These are phyloP conservation scores for Metschnikowia cerradonensis DNA, from an alignment of 805 yeast genomes.

Conservation along the genomic window DNA sequence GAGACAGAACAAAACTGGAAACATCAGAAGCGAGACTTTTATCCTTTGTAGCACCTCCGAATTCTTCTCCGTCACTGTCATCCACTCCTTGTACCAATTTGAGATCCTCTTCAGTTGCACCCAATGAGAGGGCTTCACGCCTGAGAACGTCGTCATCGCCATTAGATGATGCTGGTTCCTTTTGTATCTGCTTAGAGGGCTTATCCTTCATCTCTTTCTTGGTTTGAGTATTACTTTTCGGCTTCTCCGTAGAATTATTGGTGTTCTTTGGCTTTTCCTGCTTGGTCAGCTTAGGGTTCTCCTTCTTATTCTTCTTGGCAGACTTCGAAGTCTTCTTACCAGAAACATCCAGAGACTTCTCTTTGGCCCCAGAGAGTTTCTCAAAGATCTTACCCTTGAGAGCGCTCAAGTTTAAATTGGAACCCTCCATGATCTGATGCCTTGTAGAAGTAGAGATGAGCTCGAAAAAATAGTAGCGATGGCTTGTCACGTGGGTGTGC, in stretches of 20 bases:
- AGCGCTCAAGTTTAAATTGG: conserved; percentile 48
- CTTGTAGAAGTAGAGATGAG: conserved; percentile 3
- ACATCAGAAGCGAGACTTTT: conserved; percentile 50
- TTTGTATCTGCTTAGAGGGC: background rate
- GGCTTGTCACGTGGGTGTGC: conserved; percentile 1
- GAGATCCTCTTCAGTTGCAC: conserved; percentile 84
- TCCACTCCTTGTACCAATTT: conserved; percentile 55
- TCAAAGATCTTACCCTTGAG: conserved; percentile 61
- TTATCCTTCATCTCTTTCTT: conserved; percentile 13
- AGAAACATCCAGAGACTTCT: background rate
- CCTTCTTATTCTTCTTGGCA: background rate
- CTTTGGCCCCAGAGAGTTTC: conserved; percentile 32
- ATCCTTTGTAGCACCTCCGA: conserved; percentile 39
- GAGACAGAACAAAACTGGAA: conserved; percentile 56
- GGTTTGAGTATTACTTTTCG: conserved; percentile 9
- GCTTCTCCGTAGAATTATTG: conserved; percentile 15
- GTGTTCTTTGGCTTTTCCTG: conserved; percentile 14
- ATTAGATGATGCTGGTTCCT: conserved; percentile 7
- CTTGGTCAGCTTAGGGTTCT: background rate
- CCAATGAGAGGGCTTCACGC: conserved; percentile 73
- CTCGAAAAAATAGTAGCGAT: conserved; percentile 1
- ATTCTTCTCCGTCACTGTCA: conserved; percentile 42
- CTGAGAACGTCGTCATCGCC: conserved; percentile 42
- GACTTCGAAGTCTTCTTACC: background rate
- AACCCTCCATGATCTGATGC: conserved; percentile 36